Conservation (phyloP, 352 stramenopile species). For the Pseudoperonospora humuli region DNA sequence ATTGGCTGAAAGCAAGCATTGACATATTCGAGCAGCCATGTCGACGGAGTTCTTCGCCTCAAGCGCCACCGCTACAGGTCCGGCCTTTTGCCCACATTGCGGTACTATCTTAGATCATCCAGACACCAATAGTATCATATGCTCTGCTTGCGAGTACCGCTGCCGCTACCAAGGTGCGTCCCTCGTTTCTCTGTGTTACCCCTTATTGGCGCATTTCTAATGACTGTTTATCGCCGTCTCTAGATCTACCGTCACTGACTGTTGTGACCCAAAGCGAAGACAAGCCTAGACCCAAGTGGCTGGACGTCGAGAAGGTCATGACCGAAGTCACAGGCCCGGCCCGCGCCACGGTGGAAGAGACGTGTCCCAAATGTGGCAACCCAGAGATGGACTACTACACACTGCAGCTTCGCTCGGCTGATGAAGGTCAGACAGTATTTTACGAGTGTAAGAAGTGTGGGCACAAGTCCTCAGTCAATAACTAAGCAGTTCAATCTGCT, state of each 20-base stretch:
- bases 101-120: constrained; percentile 83
- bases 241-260: constrained; percentile 73
- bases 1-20: constrained; percentile 23
- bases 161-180: constrained; percentile 74
- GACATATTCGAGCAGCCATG: constrained; percentile 24
- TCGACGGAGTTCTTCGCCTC: constrained; percentile 63
- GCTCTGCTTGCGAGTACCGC: constrained; percentile 75
- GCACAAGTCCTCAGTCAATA: constrained; percentile 86
- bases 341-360: constrained; percentile 95
- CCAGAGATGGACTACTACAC: constrained; percentile 99
- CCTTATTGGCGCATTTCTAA: constrained; percentile 1
- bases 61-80: constrained; percentile 44
- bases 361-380: constrained; percentile 95
- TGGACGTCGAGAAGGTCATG: constrained; percentile 60
- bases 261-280: constrained; percentile 71
- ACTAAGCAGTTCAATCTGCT: constrained; percentile 31
- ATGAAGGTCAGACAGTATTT: constrained; percentile 99
- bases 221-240: neutral
- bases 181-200: neutral
- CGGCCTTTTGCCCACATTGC: constrained; percentile 84
- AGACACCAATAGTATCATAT: constrained; percentile 84
- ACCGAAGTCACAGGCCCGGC: constrained; percentile 82
- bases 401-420: constrained; percentile 96
- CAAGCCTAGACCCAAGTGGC: constrained; percentile 75
- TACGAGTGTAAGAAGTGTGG: constrained; percentile 99